These are phyloP conservation scores for Asclepias syriaca DNA, from an alignment of 257 asterid genomes.

Conservation along the genomic window DNA sequence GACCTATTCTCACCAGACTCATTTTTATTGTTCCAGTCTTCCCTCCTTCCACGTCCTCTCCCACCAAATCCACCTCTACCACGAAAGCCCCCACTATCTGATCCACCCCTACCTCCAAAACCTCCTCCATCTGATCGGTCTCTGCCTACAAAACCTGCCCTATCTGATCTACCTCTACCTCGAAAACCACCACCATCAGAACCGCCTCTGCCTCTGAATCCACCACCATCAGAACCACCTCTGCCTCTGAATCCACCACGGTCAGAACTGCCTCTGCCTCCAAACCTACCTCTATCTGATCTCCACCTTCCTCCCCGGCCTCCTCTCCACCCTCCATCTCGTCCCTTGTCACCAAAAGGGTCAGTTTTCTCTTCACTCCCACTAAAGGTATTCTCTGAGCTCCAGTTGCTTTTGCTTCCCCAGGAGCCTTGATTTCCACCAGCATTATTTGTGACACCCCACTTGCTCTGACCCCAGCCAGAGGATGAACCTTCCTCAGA, in stretches of 20 bases:
- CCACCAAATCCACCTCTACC: slow-evolving; percentile 33
- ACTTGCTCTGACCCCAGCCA: slow-evolving; percentile 76
- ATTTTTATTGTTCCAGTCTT: slow-evolving; percentile 30
- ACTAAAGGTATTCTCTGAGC: slow-evolving; percentile 44
- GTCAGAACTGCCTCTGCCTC: slow-evolving; percentile 31
- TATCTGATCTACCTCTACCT: slow-evolving; percentile 51
- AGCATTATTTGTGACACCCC: slow-evolving; percentile 37
- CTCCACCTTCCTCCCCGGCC: slow-evolving; percentile 61
- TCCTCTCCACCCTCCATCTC: slow-evolving; percentile 71
- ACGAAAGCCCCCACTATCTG: slow-evolving; percentile 39
- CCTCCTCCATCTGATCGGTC: slow-evolving; percentile 25
- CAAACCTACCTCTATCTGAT: slow-evolving; percentile 50
- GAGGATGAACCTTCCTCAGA: slow-evolving; percentile 28
- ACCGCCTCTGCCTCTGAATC: slow-evolving; percentile 40
- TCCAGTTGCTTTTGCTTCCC: slow-evolving; percentile 68
- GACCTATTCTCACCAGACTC: slow-evolving; percentile 45
- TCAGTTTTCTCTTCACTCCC: slow-evolving; percentile 39
- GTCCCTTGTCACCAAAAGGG: slow-evolving; percentile 39
- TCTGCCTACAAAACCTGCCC: slow-evolving; percentile 44
- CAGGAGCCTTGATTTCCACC: slow-evolving; percentile 51
- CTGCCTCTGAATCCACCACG: slow-evolving; percentile 40
- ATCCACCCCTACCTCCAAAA: slow-evolving; percentile 54
- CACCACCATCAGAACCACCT: slow-evolving; percentile 17
- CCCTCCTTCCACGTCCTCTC: slow-evolving; percentile 42
- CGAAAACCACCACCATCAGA: slow-evolving; percentile 26